These are phyloP conservation scores for Picea abies DNA, from an alignment of 83 land plant genomes.

Conservation along the genomic window DNA sequence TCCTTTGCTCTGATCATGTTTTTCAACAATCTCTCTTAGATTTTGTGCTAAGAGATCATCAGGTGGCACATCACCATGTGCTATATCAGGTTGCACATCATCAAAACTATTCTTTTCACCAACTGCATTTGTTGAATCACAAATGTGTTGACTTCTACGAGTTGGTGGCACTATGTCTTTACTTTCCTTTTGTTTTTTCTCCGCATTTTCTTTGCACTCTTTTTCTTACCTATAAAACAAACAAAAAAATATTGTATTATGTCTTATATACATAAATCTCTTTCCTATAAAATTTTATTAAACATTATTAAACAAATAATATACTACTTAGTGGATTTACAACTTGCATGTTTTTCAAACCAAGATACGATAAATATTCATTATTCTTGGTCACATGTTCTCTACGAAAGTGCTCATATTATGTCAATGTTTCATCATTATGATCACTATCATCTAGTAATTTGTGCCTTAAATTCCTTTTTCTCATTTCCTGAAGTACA, in stretches of 20 bases:
- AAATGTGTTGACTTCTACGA: too few species aligned
- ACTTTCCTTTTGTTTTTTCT: neutral
- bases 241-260: neutral
- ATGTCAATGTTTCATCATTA: neutral
- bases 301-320: neutral
- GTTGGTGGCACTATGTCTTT: too few species aligned
- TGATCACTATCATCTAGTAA: too few species aligned
- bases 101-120: too few species aligned
- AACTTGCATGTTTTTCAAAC: neutral
- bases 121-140: too few species aligned
- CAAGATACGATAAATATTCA: neutral
- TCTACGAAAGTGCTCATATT: neutral
- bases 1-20: too few species aligned
- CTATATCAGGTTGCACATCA: too few species aligned
- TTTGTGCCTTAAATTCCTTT: too few species aligned
- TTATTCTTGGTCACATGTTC: neutral
- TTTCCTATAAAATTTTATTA: neutral
- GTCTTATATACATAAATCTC: neutral
- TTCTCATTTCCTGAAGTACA: too few species aligned
- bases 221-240: neutral
- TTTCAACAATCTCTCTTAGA: too few species aligned
- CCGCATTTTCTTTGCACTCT: neutral
- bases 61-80: too few species aligned
- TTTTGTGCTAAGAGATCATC: too few species aligned
- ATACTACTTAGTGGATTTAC: constrained; percentile 7